Conservation (phyloP, 2,329 filamentous ascomycete genomes). For the Trichoderma sp. region DNA sequence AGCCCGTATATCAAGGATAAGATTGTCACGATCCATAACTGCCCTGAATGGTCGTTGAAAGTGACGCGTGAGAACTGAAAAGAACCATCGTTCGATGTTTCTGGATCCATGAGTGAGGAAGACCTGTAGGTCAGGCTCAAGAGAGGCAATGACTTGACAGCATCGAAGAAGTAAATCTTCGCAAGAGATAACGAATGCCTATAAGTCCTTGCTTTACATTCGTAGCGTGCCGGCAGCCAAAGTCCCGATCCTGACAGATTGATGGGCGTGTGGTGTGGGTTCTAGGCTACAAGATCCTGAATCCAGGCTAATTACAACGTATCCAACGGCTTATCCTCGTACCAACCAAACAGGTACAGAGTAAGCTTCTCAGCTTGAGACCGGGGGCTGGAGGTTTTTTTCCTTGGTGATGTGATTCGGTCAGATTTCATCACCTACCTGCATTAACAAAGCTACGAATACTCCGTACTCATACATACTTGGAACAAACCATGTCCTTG, state of each 20-base stretch:
- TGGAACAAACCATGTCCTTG: not conserved
- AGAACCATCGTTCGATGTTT: not conserved
- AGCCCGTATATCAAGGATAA: not conserved
- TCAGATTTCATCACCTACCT: not conserved
- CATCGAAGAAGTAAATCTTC: not conserved
- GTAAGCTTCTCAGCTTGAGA: not conserved
- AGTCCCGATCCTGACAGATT: not conserved
- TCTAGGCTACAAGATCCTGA: not conserved
- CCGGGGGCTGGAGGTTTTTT: not conserved
- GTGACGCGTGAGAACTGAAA: not conserved
- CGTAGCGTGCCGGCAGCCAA: not conserved
- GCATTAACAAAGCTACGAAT: not conserved
- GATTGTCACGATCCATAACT: constrained; percentile 3
- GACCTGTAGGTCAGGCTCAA: not conserved
- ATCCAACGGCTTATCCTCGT: not conserved
- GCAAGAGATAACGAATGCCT: not conserved
- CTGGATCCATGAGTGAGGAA: not conserved
- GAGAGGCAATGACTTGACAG: not conserved
- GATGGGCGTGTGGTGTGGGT: not conserved
- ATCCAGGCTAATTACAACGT: not conserved
- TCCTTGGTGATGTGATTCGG: not conserved
- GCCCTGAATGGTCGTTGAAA: not conserved
- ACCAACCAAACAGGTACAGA: no score
- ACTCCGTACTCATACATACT: not conserved
- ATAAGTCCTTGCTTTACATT: not conserved